Conservation (phyloP, 108 stramenopile species). For the Nitzschia palea region DNA sequence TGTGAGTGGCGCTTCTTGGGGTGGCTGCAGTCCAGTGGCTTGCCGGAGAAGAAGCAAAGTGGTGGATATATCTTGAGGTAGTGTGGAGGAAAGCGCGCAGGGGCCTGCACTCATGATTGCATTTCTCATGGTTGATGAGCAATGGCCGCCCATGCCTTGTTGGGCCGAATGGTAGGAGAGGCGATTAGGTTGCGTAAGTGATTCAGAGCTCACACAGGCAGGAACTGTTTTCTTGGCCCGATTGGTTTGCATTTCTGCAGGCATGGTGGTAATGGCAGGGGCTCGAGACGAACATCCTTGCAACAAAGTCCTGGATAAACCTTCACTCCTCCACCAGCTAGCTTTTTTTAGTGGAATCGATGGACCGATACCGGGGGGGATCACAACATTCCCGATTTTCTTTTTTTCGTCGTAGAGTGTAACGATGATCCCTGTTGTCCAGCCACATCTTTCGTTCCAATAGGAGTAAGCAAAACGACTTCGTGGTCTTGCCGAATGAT, state of each 20-base stretch:
- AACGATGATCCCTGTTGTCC: too few relatives aligned
- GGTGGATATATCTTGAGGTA: too few relatives aligned
- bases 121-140: background rate
- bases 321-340: background rate
- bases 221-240: background rate
- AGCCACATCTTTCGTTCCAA: too few relatives aligned
- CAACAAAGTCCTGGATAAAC: background rate
- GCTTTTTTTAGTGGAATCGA: background rate
- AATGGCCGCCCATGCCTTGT: background rate
- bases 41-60: too few relatives aligned
- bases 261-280: background rate
- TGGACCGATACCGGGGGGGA: background rate
- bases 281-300: too few relatives aligned
- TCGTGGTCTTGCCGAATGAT: too few relatives aligned
- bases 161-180: background rate
- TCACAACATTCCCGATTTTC: background rate
- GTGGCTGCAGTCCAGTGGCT: too few relatives aligned
- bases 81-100: too few relatives aligned
- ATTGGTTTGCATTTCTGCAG: background rate
- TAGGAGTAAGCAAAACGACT: too few relatives aligned
- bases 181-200: background rate
- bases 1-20: too few relatives aligned
- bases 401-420: too few relatives aligned
- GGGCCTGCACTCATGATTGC: background rate
- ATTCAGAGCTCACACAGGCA: background rate